Base-by-base conservation (phyloP, 176 grass and related monocot species). In the Hsuehochloa calcarea region DNA sequence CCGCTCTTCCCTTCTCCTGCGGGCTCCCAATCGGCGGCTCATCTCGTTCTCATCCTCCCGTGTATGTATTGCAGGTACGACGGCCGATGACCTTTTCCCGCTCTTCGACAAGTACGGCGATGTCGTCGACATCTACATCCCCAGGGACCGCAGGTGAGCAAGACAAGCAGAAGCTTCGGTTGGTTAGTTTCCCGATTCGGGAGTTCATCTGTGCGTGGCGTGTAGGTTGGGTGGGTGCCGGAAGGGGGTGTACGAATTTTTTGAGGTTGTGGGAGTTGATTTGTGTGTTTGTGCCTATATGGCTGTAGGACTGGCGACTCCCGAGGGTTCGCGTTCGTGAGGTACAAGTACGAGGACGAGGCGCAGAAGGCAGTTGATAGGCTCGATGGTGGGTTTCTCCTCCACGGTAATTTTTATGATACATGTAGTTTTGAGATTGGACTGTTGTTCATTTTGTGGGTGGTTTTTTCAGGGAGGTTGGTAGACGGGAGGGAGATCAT, bases 281-380 rank as follows among this genome's bases (percentile, higher is more conserved):
- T 65, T 39, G 20, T 52, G 20, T 45, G 26, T 29, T 47, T 20
- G n/a, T 88, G 4, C 58, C 56, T 87, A 72, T 72, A 16, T 39
- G 70, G 41, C 10, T 85, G 60, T 59, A 98, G 96, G 84, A 94
- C 83, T 72, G 96, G 93, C 12, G 96, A 95, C 51, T 95, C 96
- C 9, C 82, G 96, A 20, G 96, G 96, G 1, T 95, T 98, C 46
- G 96, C 93, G 34, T 98, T 98, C 73, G 96, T 98, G 90, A 92
- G 96, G 85, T 98, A 98, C 74, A 98, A 98, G 81, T 92, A 95
- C 41, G 93, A 90, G 81, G 93, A 98, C 45, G 96, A 98, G 85
- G 96, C 96, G 1, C 88, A 98, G 68, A 98, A 94, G 82, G 96
- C 96, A 4, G 91, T 98, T 11, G 96, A 98, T 17, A 90, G 86